phyloP scores from a whole-genome alignment of 129 eudicot species.

The Flaveria brownii region DNA sequence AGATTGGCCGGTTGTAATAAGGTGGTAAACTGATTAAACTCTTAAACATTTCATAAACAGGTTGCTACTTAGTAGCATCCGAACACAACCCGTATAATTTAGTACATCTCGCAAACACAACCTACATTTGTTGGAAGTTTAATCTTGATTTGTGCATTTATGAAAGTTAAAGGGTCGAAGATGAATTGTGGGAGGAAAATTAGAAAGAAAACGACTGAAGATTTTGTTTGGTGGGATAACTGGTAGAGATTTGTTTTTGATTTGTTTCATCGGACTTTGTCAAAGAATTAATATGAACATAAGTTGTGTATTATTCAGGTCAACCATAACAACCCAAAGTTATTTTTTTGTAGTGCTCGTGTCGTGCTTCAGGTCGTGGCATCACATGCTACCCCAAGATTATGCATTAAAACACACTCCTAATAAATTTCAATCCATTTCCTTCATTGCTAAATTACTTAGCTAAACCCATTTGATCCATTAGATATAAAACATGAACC shows the following conservation, averaged over 20 bases:
- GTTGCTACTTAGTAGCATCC: neutral
- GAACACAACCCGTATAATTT: neutral
- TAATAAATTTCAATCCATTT: neutral
- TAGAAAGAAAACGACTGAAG: too few species aligned
- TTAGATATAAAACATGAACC: neutral
- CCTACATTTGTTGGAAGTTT: too few species aligned
- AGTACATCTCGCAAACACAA: too few species aligned
- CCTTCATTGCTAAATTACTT: neutral
- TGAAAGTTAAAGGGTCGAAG: too few species aligned
- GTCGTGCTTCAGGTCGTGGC: neutral
- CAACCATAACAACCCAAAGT: neutral
- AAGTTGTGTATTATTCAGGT: neutral
- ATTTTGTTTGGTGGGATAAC: too few species aligned
- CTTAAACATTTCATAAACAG: neutral
- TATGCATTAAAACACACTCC: constrained; percentile 3
- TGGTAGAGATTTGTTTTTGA: too few species aligned
- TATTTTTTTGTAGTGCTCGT: neutral
- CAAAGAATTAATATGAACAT: neutral
- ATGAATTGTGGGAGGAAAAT: too few species aligned
- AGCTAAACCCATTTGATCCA: neutral
- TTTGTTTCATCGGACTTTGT: too few species aligned
- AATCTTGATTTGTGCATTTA: too few species aligned
- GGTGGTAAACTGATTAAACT: neutral
- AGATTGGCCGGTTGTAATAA: neutral
- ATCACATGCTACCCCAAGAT: neutral